A percentile compares a stretch with the other conserved stretches of the same genome.
Conservation (phyloP, 1,284 basidiomycete species). For the Polyporus tsugae region DNA sequence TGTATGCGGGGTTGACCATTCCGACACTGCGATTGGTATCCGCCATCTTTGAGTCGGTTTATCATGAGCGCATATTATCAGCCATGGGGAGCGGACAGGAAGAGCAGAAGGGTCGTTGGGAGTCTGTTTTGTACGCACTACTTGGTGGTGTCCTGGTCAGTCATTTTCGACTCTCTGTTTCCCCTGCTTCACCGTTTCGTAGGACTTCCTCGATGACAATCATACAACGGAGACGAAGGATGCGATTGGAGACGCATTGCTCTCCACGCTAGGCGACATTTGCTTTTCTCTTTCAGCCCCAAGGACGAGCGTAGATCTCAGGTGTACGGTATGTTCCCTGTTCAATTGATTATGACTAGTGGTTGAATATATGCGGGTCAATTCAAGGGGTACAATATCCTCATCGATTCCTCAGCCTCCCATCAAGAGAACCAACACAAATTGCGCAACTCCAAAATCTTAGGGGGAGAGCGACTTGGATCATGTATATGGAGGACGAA, state of each 20-base stretch:
- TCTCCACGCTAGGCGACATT: constrained; percentile 39
- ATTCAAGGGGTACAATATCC: constrained; percentile 42
- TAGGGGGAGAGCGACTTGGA: constrained; percentile 44
- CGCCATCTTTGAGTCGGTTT: constrained; percentile 37
- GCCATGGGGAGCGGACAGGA: constrained; percentile 30
- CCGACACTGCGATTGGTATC: constrained; percentile 40
- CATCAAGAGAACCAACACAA: constrained; percentile 41
- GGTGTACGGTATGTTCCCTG: constrained; percentile 40
- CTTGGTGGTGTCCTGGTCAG: constrained; percentile 46
- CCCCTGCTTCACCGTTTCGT: background rate
- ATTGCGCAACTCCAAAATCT: constrained; percentile 36
- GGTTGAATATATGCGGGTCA: constrained; percentile 22
- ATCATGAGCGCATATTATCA: constrained; percentile 40
- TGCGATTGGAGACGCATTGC: constrained; percentile 39
- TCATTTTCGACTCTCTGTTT: background rate
- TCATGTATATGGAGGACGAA: constrained; percentile 42
- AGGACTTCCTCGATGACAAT: constrained; percentile 40
- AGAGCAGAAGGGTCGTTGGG: constrained; percentile 40
- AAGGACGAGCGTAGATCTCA: constrained; percentile 39
- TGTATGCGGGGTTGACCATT: constrained; percentile 39
- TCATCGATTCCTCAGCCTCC: constrained; percentile 41
- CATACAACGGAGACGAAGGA: constrained; percentile 36
- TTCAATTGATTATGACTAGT: background rate
- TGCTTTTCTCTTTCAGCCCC: constrained; percentile 42
- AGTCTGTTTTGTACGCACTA: constrained; percentile 38